Evolutionary conservation across 768 basidiomycete species (phyloP), one percentile per base, ranked within the genome.

Genomic region (Phaeolepiota aurea): DNA sequence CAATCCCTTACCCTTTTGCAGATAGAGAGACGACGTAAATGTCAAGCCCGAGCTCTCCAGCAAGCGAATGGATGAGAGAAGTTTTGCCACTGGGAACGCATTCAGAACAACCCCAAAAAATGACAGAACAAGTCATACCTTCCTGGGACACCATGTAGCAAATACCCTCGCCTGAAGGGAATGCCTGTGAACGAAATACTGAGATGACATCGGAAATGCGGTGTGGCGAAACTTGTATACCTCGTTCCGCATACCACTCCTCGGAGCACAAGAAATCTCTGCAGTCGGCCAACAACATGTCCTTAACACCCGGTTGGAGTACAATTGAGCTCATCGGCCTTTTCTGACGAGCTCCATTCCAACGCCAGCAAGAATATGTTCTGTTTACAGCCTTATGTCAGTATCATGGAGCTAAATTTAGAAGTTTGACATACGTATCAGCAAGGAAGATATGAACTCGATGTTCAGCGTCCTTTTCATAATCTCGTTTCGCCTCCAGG

Each of bases 241-340:
- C 88, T 74, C 88, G 73, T 55, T 90, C 87, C 44, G 87, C 87
- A 69, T 91, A 87, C 87, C 87, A 88, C 45, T 88, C 84, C 53
- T 90, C 87, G 13, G 87, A 88, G 37, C 72, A 70, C 53, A 89
- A 59, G 62, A 89, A 89, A 54, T 88, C 87, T 52, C 75, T 86
- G 68, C 87, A 89, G 58, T 92, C 88, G 7, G 80, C 76, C 16
- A 90, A 65, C 43, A 90, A 77, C 87, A 91, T 91, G 55, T 91
- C 89, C 53, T 89, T 89, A 5, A 90, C 86, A 32, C 85, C 87
- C 3, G 87, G 86, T 50, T 90, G 87, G 9, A 91, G 71, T 11
- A 91, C 87, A 45, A 92, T 90, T n/a, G 87, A 90, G 52, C 82
- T 86, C 82, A 92, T 83, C 0, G 89, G 88, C 21, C 88, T 74